Base-by-base conservation (phyloP, 768 basidiomycete genomes). In the Cyclocybe aegerita region DNA sequence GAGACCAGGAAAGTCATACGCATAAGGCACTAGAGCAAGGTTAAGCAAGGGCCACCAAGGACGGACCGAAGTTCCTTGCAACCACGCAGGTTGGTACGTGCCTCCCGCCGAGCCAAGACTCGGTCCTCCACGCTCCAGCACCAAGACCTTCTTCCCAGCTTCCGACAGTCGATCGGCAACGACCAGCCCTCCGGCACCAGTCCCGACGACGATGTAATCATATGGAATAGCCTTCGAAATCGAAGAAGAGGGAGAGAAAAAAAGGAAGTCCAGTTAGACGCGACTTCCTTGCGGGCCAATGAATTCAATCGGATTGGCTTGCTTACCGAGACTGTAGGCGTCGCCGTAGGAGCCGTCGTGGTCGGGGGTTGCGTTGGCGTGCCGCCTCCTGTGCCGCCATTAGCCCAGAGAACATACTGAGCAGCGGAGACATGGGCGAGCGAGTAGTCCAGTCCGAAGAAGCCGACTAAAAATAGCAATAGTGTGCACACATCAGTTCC, bases 51-150 rank as follows among this genome's bases (percentile, higher is more conserved):
- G 8, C 23, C 4, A 15, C 16, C 17, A 30, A 0, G 14, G 23
- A 17, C 72, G 29, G 55, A 79, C 78, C 45, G 76, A 76, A 3
- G 70, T 70, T 37, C 77, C 75, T 48, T 64, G 57, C 2, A 74
- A 63, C 82, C 81, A 84, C 5, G 67, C 60, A 0, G 82, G 73
- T 39, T 73, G 71, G 59, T 83, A 81, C 8, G 65, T 78, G 12
- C 84, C 84, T 10, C 84, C 83, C 12, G 82, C 83, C 50, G 77
- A 67, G 31, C 73, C 73, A 15, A 81, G 80, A 57, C 77, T 80
- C 6, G 84, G 84, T 1, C 83, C 83, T 39, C 84, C 84, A 48
- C 82, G 79, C 57, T 85, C 84, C 4, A 86, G 65, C 1, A 86
- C 70, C 11, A 85, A 65, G 1, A 86, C 82, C 44, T 81, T 81